Conservation (phyloP, 2,329 filamentous ascomycete genomes). For the Simplicillium aogashimaense region DNA sequence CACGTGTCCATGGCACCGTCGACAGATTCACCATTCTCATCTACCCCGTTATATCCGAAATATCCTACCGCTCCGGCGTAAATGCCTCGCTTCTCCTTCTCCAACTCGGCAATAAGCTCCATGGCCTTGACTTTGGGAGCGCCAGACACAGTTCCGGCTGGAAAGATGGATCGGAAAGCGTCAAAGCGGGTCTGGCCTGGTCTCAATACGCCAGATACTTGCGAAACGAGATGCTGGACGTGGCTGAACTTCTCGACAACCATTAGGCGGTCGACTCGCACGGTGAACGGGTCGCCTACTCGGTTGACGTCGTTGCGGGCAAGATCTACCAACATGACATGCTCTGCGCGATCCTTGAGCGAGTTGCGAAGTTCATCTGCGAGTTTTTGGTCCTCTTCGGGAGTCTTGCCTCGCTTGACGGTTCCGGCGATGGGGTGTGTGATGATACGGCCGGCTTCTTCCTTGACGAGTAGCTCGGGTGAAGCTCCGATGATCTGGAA, state of each 20-base stretch:
- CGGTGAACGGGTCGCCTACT: conserved; percentile 82
- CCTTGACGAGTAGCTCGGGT: conserved; percentile 89
- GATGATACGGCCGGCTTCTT: conserved; percentile 76
- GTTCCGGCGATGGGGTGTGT: conserved; percentile 97
- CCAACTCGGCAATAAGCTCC: conserved; percentile 92
- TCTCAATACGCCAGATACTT: conserved; percentile 85
- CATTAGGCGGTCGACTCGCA: conserved; percentile 89
- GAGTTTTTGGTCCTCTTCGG: conserved; percentile 71
- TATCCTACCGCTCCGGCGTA: conserved; percentile 96
- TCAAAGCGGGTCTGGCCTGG: conserved; percentile 83
- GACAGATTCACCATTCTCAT: conserved; percentile 47
- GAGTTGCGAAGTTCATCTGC: conserved; percentile 68
- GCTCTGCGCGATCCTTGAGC: conserved; percentile 86
- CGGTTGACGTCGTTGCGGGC: conserved; percentile 95
- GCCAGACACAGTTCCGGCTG: conserved; percentile 88
- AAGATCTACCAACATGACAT: conserved; percentile 96
- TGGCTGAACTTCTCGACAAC: conserved; percentile 91
- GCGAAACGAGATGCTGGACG: conserved; percentile 92
- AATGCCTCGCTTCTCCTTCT: conserved; percentile 86
- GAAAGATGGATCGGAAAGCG: conserved; percentile 93
- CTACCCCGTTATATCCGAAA: conserved; percentile 76
- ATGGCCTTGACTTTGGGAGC: conserved; percentile 95
- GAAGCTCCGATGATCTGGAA: conserved; percentile 95
- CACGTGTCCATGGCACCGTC: conserved; percentile 90
- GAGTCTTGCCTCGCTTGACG: conserved; percentile 72